Evolutionary conservation across 2,329 filamentous ascomycete species (phyloP), one percentile per base, ranked within the genome.

Genomic region (Sclerotinia spermophila): DNA sequence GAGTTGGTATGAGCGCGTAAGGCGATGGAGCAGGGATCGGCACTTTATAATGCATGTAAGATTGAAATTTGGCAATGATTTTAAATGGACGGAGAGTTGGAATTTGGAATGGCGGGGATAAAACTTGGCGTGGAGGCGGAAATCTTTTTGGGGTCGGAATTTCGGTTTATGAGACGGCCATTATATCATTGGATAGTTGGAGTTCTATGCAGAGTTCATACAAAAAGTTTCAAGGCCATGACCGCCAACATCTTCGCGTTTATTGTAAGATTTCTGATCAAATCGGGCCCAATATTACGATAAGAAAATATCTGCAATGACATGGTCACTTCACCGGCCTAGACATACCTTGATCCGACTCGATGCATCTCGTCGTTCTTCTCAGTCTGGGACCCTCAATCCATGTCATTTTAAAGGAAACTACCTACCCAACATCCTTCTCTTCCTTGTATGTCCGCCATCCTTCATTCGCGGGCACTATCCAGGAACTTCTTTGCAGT

Each of bases 1-100:
- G 67, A 69, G 45, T 53, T 40, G 24, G 62, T 65, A 65, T 65
- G 45, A 65, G 45, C 45, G 45, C 61, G 33, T 38, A 38, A 53
- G 45, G 33, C 45, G 11, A 40, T 40, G 3, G 30, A 30, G 35
- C 33, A 53, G n/a, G 45, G 45, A 53, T 65, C 33, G 45, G 45
- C 30, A 64, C 21, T 40, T 51, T 15, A 5, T 19, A 11, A 40
- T 53, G 33, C 45, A 65, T 40, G 24, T 48, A 51, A 65, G 33
- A 53, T 35, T 53, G 33, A 19, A 65, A 51, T 38, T 27, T 51
- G 33, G 24, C 48, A 59, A n/a, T 38, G 21, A 35, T n/a, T 21
- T 65, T 53, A 51, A 53, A 27, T 65, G 33, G 5, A 35, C 42
- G 21, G 17, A 30, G 15, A 19, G 24, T 40, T 65, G 45, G 17